Evolutionary conservation across 2,329 filamentous ascomycete species (phyloP), one percentile per base, ranked within the genome.

Genomic region (Magnaporthiopsis incrustans): DNA sequence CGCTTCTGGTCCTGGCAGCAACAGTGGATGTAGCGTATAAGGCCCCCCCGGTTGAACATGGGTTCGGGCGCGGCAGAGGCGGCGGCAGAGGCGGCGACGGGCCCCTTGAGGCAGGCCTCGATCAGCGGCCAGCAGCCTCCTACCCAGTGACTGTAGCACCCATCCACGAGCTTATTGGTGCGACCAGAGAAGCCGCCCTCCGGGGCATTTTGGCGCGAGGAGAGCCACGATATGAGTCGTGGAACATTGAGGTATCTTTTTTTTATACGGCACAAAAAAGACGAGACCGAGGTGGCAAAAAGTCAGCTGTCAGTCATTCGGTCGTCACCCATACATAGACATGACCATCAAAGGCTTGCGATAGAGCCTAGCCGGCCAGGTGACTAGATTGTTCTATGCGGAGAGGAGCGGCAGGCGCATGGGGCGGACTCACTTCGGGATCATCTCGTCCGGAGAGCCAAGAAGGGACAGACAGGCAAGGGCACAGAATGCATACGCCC

Each of bases 61-160:
- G 79, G 83, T 67, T 78, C 73, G 50, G 59, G 57, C 63, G 70
- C 66, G 22, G 68, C 66, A 53, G 44, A 53, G 18, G 70, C 66
- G 7, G 69, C 66, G 59, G 67, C 66, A 27, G 67, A 66, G 35
- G 69, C 65, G 26, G 60, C 57, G 27, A 60, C 62, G 59, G 80
- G 79, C 33, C 83, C 85, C 68, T 84, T 83, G 65, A 95, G 77
- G 64, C 88, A 88, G 65, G 91, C 91, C 78, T 97, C 90, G 69
- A 98, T 81, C 68, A 99, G 78, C 59, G 94, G 89, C 91, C 93
- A 99, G 78, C 93, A 98, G 64, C 90, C 90, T 64, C 95, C 95
- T 44, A 97, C 89, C 95, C 95, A 99, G 77, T 97, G 94, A 74
- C 91, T 96, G 79, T 99, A 99, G 78, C 95, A 99, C 59, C 94